phyloP scores from a whole-genome alignment of 768 basidiomycete genomes.

The Amanita phalloides region DNA sequence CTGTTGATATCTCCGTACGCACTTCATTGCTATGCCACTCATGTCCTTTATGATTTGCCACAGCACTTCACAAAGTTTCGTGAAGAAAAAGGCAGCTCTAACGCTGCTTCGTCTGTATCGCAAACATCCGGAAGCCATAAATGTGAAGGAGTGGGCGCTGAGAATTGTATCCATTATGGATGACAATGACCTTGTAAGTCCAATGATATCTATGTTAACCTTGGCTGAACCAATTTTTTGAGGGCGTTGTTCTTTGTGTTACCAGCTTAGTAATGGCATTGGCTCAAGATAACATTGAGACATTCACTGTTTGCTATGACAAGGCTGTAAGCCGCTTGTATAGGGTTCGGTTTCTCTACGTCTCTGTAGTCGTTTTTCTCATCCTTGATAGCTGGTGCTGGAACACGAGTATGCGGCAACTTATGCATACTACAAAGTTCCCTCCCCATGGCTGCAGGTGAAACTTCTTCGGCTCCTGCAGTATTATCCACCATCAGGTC shows the following conservation, averaged over 20 bases:
- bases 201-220: slow-evolving; percentile 8
- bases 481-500: slow-evolving; percentile 93
- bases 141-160: slow-evolving; percentile 90
- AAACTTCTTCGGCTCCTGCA: slow-evolving; percentile 88
- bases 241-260: slow-evolving; percentile 94
- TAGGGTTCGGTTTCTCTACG: slow-evolving; percentile 40
- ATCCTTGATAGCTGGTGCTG: slow-evolving; percentile 60
- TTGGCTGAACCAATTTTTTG: not conserved
- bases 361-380: not conserved
- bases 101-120: slow-evolving; percentile 89
- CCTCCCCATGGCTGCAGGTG: slow-evolving; percentile 95
- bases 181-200: slow-evolving; percentile 67
- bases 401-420: slow-evolving; percentile 82
- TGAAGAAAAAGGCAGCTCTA: slow-evolving; percentile 97
- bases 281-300: slow-evolving; percentile 88
- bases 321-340: slow-evolving; percentile 88
- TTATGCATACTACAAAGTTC: slow-evolving; percentile 97
- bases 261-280: slow-evolving; percentile 90
- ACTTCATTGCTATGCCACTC: not conserved
- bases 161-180: slow-evolving; percentile 95
- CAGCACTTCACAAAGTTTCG: slow-evolving; percentile 90
- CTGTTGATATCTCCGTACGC: slow-evolving; percentile 87
- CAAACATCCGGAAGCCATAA: slow-evolving; percentile 92
- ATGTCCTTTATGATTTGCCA: slow-evolving; percentile 9
- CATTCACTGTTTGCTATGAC: slow-evolving; percentile 86